Evolutionary conservation across 2,329 filamentous ascomycete species (phyloP).

Genomic region (Clonostachys rosea): DNA sequence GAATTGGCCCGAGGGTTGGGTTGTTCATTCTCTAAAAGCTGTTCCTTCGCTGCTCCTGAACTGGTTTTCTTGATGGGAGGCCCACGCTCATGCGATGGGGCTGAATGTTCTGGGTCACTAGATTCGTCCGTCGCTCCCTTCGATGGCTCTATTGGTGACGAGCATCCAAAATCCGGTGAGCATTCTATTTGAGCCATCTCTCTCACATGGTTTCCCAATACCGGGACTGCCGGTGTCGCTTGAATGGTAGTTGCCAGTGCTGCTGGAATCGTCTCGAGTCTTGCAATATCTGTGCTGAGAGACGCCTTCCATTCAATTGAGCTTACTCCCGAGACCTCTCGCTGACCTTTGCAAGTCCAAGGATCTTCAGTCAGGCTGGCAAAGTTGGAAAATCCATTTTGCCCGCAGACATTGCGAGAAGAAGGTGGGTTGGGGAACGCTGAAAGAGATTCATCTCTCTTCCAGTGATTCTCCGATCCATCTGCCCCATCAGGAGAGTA

Average conservation of each 20-base stretch:
- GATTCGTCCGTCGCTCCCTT: too few relatives aligned
- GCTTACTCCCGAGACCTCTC: conserved; percentile 34
- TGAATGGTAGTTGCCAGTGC: background rate
- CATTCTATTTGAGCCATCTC: conserved; percentile 45
- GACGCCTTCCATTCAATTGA: conserved; percentile 51
- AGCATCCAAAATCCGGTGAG: conserved; percentile 4
- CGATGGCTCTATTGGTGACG: too few relatives aligned
- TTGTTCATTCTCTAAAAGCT: background rate
- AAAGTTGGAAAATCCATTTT: too few relatives aligned
- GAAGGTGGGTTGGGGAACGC: too few relatives aligned
- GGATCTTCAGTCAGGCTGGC: too few relatives aligned
- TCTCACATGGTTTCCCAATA: conserved; percentile 33
- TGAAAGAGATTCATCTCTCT: too few relatives aligned
- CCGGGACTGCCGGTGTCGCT: conserved; percentile 2
- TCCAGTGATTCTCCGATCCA: too few relatives aligned
- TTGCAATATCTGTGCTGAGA: conserved; percentile 46
- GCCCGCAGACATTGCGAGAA: too few relatives aligned
- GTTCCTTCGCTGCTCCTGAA: background rate
- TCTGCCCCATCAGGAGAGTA: conserved; percentile 29
- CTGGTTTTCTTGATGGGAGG: background rate
- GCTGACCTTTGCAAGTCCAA: too few relatives aligned
- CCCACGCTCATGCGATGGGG: background rate
- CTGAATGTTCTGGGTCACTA: too few relatives aligned
- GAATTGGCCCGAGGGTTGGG: too few relatives aligned
- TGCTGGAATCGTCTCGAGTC: conserved; percentile 25